Percentiles rank a stretch among this genome's conserved stretches.
Evolutionary conservation across 257 asterid species (phyloP).

Genomic region (Scutellaria minor): DNA sequence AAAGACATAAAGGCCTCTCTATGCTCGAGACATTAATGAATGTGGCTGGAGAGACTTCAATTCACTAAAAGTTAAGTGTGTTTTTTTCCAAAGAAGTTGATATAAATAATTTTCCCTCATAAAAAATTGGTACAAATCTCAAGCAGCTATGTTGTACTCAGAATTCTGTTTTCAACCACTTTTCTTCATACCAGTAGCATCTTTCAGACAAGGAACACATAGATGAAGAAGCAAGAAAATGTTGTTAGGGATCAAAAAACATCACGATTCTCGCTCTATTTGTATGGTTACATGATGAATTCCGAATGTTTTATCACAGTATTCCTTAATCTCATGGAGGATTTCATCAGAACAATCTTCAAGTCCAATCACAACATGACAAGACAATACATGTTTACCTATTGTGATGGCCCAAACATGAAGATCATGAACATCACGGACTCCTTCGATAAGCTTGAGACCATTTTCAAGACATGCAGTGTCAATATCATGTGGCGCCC

Average conservation of each 20-base stretch:
- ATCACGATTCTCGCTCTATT: conserved; percentile 54
- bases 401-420: conserved; percentile 77
- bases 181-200: too few relatives aligned
- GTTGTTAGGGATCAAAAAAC: neutral
- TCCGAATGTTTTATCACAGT: conserved; percentile 46
- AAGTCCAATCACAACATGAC: conserved; percentile 62
- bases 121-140: too few relatives aligned
- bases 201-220: neutral
- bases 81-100: too few relatives aligned
- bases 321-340: conserved; percentile 51
- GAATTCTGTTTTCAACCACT: too few relatives aligned
- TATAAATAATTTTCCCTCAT: too few relatives aligned
- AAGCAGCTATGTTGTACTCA: too few relatives aligned
- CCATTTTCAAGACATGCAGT: conserved; percentile 53
- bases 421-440: conserved; percentile 70
- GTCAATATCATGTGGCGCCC: conserved; percentile 66
- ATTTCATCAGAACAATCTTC: conserved; percentile 53
- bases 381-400: conserved; percentile 63
- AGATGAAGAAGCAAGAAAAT: neutral
- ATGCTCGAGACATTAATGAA: too few relatives aligned
- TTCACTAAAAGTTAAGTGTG: too few relatives aligned
- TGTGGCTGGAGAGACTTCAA: too few relatives aligned
- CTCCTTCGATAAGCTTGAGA: conserved; percentile 53
- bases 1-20: too few relatives aligned
- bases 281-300: conserved; percentile 80